These are phyloP conservation scores for Hemerocallis citrina DNA, from an alignment of 106 monocot genomes.

Conservation along the genomic window DNA sequence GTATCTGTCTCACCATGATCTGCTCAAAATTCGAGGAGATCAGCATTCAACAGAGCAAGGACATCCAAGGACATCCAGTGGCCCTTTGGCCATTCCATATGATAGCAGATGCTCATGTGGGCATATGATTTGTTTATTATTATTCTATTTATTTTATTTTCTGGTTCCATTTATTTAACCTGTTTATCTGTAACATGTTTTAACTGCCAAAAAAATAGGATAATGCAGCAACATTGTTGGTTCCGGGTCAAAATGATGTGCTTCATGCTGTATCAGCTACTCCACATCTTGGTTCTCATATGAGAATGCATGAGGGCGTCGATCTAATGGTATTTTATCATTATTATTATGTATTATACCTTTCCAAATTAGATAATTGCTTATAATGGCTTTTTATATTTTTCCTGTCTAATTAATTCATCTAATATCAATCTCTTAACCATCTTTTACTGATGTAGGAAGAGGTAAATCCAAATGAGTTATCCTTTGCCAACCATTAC, in stretches of 20 bases:
- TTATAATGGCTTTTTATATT: not conserved
- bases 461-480: conserved; percentile 40
- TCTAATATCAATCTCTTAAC: not conserved
- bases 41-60: too few relatives aligned
- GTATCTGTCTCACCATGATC: not conserved
- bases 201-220: conserved; percentile 16
- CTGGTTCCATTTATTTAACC: conserved; percentile 1
- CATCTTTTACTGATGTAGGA: conserved; percentile 20
- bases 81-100: too few relatives aligned
- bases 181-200: not conserved
- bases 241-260: conserved; percentile 11
- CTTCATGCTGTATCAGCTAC: conserved; percentile 24
- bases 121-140: too few relatives aligned
- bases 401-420: not conserved
- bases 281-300: conserved; percentile 32
- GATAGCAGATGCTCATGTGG: too few relatives aligned
- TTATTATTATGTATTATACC: not conserved
- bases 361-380: not conserved
- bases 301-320: conserved; percentile 22
- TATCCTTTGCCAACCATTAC: conserved; percentile 38
- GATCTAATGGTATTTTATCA: conserved; percentile 29
- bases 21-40: not conserved
- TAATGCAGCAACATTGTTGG: conserved; percentile 16
- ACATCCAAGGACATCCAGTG: too few relatives aligned
- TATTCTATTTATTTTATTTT: too few relatives aligned